Evolutionary conservation across 2,329 filamentous ascomycete species (phyloP).

Genomic region (Paraconiothyrium sp.): DNA sequence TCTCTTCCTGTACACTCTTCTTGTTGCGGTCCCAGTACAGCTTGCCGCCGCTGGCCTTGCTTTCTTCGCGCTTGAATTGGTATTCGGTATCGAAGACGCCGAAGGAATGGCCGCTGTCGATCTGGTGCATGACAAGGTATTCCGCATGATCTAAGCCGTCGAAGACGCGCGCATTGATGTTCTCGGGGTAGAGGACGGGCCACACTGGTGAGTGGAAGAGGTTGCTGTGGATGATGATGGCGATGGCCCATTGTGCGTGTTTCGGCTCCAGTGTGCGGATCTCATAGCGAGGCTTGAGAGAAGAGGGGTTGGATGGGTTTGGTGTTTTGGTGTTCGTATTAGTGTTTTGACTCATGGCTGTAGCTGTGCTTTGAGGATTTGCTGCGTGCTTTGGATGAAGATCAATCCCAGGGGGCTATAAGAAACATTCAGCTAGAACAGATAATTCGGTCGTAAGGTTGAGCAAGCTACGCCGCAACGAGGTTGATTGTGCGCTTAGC

Average conservation of each 20-base stretch:
- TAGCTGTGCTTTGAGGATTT: not conserved
- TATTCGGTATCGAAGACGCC: slow-evolving; percentile 54
- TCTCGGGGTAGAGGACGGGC: slow-evolving; percentile 36
- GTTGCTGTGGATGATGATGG: slow-evolving; percentile 46
- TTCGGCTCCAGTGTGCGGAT: slow-evolving; percentile 40
- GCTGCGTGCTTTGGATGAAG: not conserved
- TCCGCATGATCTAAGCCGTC: slow-evolving; percentile 12
- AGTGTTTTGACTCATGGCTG: slow-evolving; percentile 10
- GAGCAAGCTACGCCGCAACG: not conserved
- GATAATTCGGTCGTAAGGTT: not conserved
- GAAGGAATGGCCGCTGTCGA: slow-evolving; percentile 46
- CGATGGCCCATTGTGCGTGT: slow-evolving; percentile 39
- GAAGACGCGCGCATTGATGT: slow-evolving; percentile 28
- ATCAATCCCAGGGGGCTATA: too few species aligned
- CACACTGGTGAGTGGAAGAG: slow-evolving; percentile 42
- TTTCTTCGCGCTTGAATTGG: slow-evolving; percentile 45
- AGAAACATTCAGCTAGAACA: not conserved
- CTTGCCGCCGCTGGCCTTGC: slow-evolving; percentile 34
- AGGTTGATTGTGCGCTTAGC: not conserved
- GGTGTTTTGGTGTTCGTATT: slow-evolving; percentile 33
- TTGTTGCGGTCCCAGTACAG: slow-evolving; percentile 39
- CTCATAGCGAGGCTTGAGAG: slow-evolving; percentile 41
- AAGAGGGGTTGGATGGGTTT: slow-evolving; percentile 35
- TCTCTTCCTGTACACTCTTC: slow-evolving; percentile 24
- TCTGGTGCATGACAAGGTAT: slow-evolving; percentile 48